Conservation (phyloP, 2,329 filamentous ascomycete genomes). For the Paecilomyces niveus region DNA sequence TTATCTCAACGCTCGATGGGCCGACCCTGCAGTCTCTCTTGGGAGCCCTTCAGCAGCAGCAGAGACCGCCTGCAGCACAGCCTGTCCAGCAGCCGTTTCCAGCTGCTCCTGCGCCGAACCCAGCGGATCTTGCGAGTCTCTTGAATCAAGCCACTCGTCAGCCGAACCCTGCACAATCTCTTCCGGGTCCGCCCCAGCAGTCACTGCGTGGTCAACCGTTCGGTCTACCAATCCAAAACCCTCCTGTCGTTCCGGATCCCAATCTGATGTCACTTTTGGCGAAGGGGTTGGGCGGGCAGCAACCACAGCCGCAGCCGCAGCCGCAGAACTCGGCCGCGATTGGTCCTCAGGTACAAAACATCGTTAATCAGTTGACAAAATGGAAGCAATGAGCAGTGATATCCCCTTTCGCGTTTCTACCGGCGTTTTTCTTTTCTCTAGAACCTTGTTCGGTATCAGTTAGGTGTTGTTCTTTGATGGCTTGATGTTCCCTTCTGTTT, state of each 20-base stretch:
- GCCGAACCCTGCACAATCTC: conserved; percentile 18
- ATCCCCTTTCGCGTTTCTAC: not conserved
- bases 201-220: conserved; percentile 21
- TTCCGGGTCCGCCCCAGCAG: conserved; percentile 22
- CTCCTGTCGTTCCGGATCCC: conserved; percentile 24
- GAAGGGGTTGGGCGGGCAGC: conserved; percentile 29
- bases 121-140: conserved; percentile 35
- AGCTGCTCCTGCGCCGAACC: conserved; percentile 23
- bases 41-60: conserved; percentile 49
- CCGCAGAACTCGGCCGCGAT: conserved; percentile 26
- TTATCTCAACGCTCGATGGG: conserved; percentile 63
- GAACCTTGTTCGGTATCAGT: not conserved
- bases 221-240: conserved; percentile 19
- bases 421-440: not conserved
- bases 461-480: not conserved
- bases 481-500: not conserved
- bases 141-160: conserved; percentile 32
- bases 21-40: conserved; percentile 64
- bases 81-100: conserved; percentile 28
- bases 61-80: conserved; percentile 30
- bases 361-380: conserved; percentile 41
- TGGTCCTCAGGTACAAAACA: conserved; percentile 38
- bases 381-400: conserved; percentile 36
- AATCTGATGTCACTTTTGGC: conserved; percentile 32
- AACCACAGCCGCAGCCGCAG: conserved; percentile 30